Evolutionary conservation across 129 eudicot genomes (phyloP), one percentile per base, ranked within the genome.

Genomic region (Chrysanthemum seticuspe): DNA sequence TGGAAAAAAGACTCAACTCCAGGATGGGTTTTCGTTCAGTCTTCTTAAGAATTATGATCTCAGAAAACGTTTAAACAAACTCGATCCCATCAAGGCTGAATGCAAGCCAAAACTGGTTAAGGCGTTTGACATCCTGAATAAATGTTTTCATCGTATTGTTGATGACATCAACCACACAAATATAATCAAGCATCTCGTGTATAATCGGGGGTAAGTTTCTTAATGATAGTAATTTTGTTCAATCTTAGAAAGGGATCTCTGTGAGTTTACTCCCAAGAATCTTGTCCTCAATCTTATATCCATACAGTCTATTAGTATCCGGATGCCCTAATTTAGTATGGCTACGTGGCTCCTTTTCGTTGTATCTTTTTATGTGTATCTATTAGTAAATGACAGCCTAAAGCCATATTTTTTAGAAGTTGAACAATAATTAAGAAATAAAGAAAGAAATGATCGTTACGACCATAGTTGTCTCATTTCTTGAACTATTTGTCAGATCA

Each of bases 401-500:
- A 1, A 27, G 13, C 2, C n/a, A 12, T 4, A 13, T 58, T 10
- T 21, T 18, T 18, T 0, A 19, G 1, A 21, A 21, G 9, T 3
- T 58, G 21, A 21, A 58, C 63, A 58, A 2, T 25, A 21, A 12
- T 25, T 6, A 12, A 13, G 40, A 27, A 29, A 3, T n/a, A 25
- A 60, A 27, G 13, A 10, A 10, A n/a, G 4, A 13, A 4, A 1
- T 27, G 0, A 48, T 67, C 10, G 12, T 67, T 67, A 2, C 10
- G 19, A 67, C 25, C 21, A 5, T 48, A 16, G 13, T 23, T 21
- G 50, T 25, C 73, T 69, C 62, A 53, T 69, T 0, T 53, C 4
- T 8, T 31, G 11, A 52, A 69, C 11, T 34, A 27, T 10, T 4
- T 71, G 54, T 54, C 87, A 91, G 97, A 92, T 88, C 96, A 16